Conservation (phyloP, 306 rosid genomes). For the Cercis canadensis region DNA sequence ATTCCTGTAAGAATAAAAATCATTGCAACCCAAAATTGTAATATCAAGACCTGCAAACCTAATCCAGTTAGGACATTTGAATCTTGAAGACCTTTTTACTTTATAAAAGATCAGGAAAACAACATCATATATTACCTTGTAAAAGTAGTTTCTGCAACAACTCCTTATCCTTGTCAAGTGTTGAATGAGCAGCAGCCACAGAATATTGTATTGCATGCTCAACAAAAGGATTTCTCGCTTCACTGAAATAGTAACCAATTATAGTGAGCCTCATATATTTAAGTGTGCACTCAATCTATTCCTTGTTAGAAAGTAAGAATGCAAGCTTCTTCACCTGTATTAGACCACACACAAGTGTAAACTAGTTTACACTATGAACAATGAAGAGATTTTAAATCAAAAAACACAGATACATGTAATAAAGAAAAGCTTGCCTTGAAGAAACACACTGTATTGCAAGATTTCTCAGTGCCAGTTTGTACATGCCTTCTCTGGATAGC, state of each 20-base stretch:
- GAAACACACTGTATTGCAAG: conserved; percentile 60
- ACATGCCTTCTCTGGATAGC: conserved; percentile 73
- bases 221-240: conserved; percentile 83
- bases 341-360: conserved; percentile 4
- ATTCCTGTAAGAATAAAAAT: conserved; percentile 88
- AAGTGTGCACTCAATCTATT: conserved; percentile 9
- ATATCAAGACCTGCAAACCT: conserved; percentile 79
- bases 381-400: neutral
- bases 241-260: conserved; percentile 63
- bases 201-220: conserved; percentile 90
- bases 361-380: no score
- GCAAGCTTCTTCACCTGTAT: neutral
- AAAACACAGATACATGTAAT: neutral
- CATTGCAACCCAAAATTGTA: conserved; percentile 91
- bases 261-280: conserved; percentile 24
- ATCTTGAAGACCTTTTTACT: conserved; percentile 6
- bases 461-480: conserved; percentile 69
- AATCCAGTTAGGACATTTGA: conserved; percentile 45
- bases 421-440: conserved; percentile 56
- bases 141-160: conserved; percentile 66
- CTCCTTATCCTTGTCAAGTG: conserved; percentile 62
- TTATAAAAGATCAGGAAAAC: conserved; percentile 25
- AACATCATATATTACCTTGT: conserved; percentile 58
- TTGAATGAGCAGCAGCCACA: conserved; percentile 85
- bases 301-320: neutral